Evolutionary conservation across 345 rosid species (phyloP).

Genomic region (Populus pruinosa): DNA sequence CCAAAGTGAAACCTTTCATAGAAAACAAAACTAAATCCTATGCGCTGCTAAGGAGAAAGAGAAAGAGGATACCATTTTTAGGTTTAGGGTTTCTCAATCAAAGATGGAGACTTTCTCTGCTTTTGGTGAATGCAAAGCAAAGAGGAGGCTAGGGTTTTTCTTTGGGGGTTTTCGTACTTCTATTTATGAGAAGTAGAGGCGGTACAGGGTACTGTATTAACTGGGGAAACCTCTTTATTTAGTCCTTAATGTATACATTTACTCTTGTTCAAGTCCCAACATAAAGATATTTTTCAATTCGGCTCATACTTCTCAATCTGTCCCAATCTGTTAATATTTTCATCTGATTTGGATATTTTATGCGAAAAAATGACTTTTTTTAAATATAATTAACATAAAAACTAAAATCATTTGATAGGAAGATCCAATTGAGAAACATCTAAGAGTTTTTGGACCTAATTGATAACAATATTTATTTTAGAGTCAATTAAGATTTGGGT

Average conservation of each 20-base stretch:
- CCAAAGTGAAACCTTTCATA: neutral
- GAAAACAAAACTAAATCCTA: neutral
- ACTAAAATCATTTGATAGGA: neutral
- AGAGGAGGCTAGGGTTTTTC: constrained; percentile 10
- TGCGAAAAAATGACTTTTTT: neutral
- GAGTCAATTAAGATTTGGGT: neutral
- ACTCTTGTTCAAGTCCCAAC: neutral
- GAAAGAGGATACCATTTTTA: neutral
- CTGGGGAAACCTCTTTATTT: neutral
- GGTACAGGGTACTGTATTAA: neutral
- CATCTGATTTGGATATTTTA: too few species aligned
- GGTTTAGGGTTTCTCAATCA: neutral
- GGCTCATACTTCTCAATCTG: neutral
- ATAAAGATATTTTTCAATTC: neutral
- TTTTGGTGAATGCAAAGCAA: neutral
- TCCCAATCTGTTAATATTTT: too few species aligned
- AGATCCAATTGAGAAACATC: neutral
- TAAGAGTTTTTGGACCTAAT: neutral
- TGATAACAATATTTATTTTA: too few species aligned
- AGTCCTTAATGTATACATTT: neutral
- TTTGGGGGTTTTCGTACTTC: neutral
- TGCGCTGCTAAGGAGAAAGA: neutral
- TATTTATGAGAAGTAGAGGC: neutral
- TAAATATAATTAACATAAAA: neutral
- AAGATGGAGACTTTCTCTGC: neutral